These are phyloP conservation scores for Ceratocystiopsis minuta DNA, from an alignment of 2,329 filamentous ascomycete genomes.

Conservation along the genomic window DNA sequence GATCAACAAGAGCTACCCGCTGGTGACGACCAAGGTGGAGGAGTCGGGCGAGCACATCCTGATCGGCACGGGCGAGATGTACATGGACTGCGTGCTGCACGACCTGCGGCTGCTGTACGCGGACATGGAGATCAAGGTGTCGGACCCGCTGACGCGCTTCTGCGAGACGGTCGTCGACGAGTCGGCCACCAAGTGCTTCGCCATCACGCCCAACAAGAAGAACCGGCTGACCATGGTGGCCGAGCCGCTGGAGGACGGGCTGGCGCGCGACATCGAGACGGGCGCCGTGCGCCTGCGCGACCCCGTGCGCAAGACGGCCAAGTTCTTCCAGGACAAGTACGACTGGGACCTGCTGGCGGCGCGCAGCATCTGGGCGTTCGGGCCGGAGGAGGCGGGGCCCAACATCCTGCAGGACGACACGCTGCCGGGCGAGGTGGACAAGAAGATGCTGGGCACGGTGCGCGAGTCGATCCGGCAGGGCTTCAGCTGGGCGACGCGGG, in stretches of 20 bases:
- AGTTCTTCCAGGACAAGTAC: constrained; percentile 94
- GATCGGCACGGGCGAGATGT: constrained; percentile 90
- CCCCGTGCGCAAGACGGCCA: constrained; percentile 79
- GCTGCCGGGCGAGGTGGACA: constrained; percentile 82
- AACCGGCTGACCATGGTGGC: constrained; percentile 99
- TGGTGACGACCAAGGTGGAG: constrained; percentile 92
- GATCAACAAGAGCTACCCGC: constrained; percentile 93
- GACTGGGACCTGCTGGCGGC: constrained; percentile 92
- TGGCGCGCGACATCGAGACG: constrained; percentile 84
- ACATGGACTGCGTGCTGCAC: constrained; percentile 98
- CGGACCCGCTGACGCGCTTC: constrained; percentile 91
- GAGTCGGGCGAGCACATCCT: constrained; percentile 94
- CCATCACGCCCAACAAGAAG: constrained; percentile 95
- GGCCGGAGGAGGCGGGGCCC: constrained; percentile 81
- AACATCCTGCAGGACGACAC: constrained; percentile 97
- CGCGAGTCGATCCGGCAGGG: constrained; percentile 88
- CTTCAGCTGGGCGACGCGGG: constrained; percentile 88
- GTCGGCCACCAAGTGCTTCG: constrained; percentile 94
- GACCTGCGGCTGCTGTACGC: constrained; percentile 86
- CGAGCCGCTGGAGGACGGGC: constrained; percentile 85
- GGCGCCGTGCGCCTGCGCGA: constrained; percentile 84
- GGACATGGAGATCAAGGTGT: constrained; percentile 98
- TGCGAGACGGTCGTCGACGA: constrained; percentile 97
- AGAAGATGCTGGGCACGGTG: constrained; percentile 71
- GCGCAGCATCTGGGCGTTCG: constrained; percentile 95